Conservation (phyloP, 306 rosid genomes). For the Vicia villosa region DNA sequence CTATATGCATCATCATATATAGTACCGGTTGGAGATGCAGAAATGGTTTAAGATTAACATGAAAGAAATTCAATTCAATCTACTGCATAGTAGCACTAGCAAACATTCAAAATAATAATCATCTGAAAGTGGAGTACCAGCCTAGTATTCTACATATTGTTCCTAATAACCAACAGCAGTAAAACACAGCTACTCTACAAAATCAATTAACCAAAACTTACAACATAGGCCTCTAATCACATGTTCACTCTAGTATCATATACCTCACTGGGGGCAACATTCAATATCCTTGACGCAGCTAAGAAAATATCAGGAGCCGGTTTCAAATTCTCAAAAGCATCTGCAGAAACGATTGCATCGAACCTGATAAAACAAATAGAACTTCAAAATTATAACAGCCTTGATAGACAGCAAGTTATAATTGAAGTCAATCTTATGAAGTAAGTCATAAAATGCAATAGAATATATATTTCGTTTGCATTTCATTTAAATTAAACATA, state of each 20-base stretch:
- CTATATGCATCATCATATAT: slow-evolving; percentile 1
- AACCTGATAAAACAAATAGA: slow-evolving; percentile 66
- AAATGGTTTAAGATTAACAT: slow-evolving; percentile 17
- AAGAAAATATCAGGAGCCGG: slow-evolving; percentile 97
- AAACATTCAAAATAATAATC: slow-evolving; percentile 22
- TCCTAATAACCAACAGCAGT: slow-evolving; percentile 10
- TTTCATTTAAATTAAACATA: slow-evolving; percentile 5
- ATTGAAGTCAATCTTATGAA: slow-evolving; percentile 25
- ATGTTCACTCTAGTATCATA: slow-evolving; percentile 27
- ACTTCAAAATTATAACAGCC: slow-evolving; percentile 21
- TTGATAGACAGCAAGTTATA: slow-evolving; percentile 6
- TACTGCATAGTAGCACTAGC: neutral
- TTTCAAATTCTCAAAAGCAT: slow-evolving; percentile 96
- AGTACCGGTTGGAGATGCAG: neutral
- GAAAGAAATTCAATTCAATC: slow-evolving; percentile 32
- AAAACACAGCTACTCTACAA: slow-evolving; percentile 25
- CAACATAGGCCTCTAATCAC: slow-evolving; percentile 23
- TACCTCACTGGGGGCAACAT: slow-evolving; percentile 80
- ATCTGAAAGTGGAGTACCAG: neutral
- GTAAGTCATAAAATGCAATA: slow-evolving; percentile 19
- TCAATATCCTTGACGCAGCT: slow-evolving; percentile 81
- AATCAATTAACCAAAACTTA: slow-evolving; percentile 15
- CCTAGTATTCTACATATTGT: slow-evolving; percentile 19
- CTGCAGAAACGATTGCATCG: slow-evolving; percentile 91
- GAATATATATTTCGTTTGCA: slow-evolving; percentile 2